Base-by-base conservation (phyloP, 1,284 basidiomycete genomes). In the Hymenochaete sp. region DNA sequence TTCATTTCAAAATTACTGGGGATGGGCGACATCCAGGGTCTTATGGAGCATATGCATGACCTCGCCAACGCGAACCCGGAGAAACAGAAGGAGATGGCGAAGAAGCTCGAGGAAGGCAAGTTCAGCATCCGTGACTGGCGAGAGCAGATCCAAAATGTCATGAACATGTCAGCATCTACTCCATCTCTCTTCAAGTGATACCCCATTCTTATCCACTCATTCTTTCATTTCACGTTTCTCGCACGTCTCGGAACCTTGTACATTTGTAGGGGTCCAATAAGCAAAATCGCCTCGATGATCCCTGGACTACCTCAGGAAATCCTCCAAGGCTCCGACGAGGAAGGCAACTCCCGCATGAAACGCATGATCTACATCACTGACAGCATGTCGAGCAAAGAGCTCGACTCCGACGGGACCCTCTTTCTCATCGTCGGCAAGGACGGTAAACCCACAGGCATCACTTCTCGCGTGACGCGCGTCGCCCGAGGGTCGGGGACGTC, bases 281-380 rank as follows among this genome's bases (percentile, higher is more conserved):
- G 87, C 57, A 98, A 98, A 68, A 93, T 99, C 56, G 93, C 95
- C 11, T 93, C 90, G 16, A 98, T 98, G 93, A 98, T 99, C 51
- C 95, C 95, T 2, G 95, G 95, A 25, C 77, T 99, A 56, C 86
- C 91, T 13, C 84, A 88, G 53, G 89, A 91, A 32, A 71, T 98
- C 60, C 73, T 98, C 47, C 81, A 85, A 58, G 93, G 89, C 31
- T 84, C 84, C 24, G 90, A 92, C 59, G 93, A 96, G 60, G 95
- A 97, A 58, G 91, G 90, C 28, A 82, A 87, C 1, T 65, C 78
- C 54, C 83, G 90, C 49, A 85, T 99, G 80, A 98, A 98, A 67
- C 82, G 93, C 51, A 93, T 99, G 89, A 88, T 98, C 54, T 98
- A 88, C 69, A 98, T 99, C 60, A 97, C 92, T 18, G 95, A 99